These are phyloP conservation scores for Chaetomium globosum DNA, from an alignment of 2,329 filamentous ascomycete genomes.

Conservation along the genomic window DNA sequence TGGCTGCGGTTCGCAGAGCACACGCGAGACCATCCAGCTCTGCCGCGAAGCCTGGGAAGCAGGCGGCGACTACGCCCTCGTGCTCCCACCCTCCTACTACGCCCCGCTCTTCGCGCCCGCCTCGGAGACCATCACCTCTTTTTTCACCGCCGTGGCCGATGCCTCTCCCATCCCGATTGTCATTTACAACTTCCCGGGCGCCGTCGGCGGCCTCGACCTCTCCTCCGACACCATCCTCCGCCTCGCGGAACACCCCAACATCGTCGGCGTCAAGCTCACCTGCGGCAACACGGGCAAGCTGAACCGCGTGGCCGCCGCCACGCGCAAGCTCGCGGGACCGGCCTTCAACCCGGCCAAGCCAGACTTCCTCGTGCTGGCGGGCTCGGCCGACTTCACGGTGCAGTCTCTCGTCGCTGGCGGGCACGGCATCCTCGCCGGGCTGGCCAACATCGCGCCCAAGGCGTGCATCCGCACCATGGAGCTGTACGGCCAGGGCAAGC, in stretches of 20 bases:
- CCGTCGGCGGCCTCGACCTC: constrained; percentile 64
- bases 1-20: constrained; percentile 73
- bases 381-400: constrained; percentile 72
- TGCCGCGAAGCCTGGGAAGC: constrained; percentile 69
- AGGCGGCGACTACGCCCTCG: constrained; percentile 74
- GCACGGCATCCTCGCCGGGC: constrained; percentile 70
- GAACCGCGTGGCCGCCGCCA: constrained; percentile 63
- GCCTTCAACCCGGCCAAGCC: constrained; percentile 43
- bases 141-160: constrained; percentile 67
- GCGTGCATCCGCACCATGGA: constrained; percentile 64
- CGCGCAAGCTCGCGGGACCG: constrained; percentile 48
- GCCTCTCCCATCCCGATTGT: constrained; percentile 66
- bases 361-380: constrained; percentile 70
- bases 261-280: constrained; percentile 69
- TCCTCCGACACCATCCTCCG: constrained; percentile 64
- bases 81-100: constrained; percentile 78
- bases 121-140: constrained; percentile 63
- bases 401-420: constrained; percentile 70
- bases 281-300: constrained; percentile 72
- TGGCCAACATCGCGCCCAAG: constrained; percentile 71
- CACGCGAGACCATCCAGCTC: constrained; percentile 69
- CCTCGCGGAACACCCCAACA: constrained; percentile 64
- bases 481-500: constrained; percentile 60
- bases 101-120: constrained; percentile 64
- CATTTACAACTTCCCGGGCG: constrained; percentile 71